Percentiles rank a stretch among this genome's conserved stretches.
Evolutionary conservation across 1,139 yeast genomes (phyloP).

Genomic region (Nakaseomyces sp.): DNA sequence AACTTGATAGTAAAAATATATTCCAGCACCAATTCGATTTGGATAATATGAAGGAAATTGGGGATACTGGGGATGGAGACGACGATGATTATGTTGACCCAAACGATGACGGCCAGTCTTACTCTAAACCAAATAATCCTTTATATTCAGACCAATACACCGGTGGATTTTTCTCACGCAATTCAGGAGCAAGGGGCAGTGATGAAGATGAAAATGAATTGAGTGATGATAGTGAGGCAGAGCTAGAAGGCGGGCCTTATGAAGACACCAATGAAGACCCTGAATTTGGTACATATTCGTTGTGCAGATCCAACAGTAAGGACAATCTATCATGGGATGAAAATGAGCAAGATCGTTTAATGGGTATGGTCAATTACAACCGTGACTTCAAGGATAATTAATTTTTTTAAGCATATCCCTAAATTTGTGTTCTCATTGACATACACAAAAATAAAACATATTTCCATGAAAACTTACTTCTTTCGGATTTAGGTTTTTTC

Average conservation of each 20-base stretch:
- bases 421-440: neutral
- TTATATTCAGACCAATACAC: conserved; percentile 33
- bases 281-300: conserved; percentile 29
- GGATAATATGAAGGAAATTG: conserved; percentile 6
- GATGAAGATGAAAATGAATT: conserved; percentile 18
- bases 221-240: conserved; percentile 24
- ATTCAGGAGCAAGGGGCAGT: conserved; percentile 5
- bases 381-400: conserved; percentile 4
- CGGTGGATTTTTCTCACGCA: neutral
- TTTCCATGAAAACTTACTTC: too few species aligned
- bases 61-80: conserved; percentile 9
- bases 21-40: conserved; percentile 21
- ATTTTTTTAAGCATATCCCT: too few species aligned
- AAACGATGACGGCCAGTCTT: conserved; percentile 71
- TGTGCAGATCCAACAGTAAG: conserved; percentile 37
- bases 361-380: conserved; percentile 32
- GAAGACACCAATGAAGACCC: conserved; percentile 23
- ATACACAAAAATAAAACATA: neutral
- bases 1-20: conserved; percentile 14
- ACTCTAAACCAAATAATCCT: conserved; percentile 52
- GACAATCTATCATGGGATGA: conserved; percentile 36
- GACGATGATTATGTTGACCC: conserved; percentile 52
- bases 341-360: conserved; percentile 33
- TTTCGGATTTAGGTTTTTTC: too few species aligned
- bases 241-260: conserved; percentile 18